A percentile compares a stretch with the other conserved stretches of the same genome.
These are phyloP conservation scores for Monilinia fructicola DNA, from an alignment of 2,329 filamentous ascomycete genomes.

Conservation along the genomic window DNA sequence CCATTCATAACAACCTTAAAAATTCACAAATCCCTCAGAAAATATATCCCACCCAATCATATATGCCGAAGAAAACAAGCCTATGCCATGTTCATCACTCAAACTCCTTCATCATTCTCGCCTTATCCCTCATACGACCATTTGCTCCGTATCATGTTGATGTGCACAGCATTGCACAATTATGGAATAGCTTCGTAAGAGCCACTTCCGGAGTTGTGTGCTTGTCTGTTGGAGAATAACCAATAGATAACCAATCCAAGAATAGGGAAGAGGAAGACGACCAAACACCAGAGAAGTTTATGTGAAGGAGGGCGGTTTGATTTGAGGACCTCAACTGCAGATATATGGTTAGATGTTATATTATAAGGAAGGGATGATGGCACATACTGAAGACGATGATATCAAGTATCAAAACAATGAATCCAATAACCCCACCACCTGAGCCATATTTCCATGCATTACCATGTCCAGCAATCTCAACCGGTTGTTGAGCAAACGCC, in stretches of 20 bases:
- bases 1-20: conserved; percentile 1
- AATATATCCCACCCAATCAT: not conserved
- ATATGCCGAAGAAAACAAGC: conserved; percentile 7
- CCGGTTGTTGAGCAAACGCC: conserved; percentile 46
- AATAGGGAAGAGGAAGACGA: conserved; percentile 65
- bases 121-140: not conserved
- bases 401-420: conserved; percentile 61
- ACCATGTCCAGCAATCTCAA: conserved; percentile 42
- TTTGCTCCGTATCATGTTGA: not conserved
- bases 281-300: conserved; percentile 62
- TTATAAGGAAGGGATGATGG: not conserved
- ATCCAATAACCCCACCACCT: conserved; percentile 60
- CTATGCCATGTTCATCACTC: not conserved
- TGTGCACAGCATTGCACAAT: not conserved
- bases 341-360: conserved; percentile 11
- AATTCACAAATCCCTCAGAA: not conserved
- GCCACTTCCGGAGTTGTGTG: conserved; percentile 50
- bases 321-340: conserved; percentile 61
- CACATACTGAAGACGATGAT: conserved; percentile 61
- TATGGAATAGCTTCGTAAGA: conserved; percentile 52
- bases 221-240: conserved; percentile 60
- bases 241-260: conserved; percentile 62
- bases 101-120: conserved; percentile 7
- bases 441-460: conserved; percentile 59
- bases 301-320: conserved; percentile 57